Conservation (phyloP, 2,329 filamentous ascomycete species). For the Elsinoe necatrix region DNA sequence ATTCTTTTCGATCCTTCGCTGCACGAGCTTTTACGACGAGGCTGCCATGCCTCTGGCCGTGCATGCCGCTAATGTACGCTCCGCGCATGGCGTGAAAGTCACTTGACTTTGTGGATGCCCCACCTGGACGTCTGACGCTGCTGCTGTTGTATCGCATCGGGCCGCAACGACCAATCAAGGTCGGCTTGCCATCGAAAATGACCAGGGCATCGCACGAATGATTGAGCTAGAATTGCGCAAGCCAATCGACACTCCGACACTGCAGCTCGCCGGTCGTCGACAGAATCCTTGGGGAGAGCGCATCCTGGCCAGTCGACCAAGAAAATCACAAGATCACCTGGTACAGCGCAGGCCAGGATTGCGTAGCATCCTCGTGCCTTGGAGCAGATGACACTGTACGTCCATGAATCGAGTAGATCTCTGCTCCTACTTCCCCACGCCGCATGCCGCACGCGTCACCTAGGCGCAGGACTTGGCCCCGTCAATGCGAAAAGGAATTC, state of each 20-base stretch:
- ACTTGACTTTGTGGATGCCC: slow-evolving; percentile 6
- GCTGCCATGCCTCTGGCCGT: slow-evolving; percentile 6
- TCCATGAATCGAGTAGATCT: background rate
- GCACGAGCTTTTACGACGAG: background rate
- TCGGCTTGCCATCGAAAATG: background rate
- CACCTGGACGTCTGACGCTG: background rate
- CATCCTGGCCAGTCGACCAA: background rate
- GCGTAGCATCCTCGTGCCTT: background rate
- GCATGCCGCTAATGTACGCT: background rate
- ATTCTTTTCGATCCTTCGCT: background rate
- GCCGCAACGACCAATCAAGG: slow-evolving; percentile 9
- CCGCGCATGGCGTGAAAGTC: slow-evolving; percentile 5
- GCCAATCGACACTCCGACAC: background rate
- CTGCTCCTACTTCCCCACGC: background rate
- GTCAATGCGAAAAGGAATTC: slow-evolving; percentile 6
- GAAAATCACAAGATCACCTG: slow-evolving; percentile 6
- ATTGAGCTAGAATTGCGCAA: background rate
- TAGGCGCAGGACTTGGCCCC: background rate
- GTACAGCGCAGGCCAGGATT: background rate
- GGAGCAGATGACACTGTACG: background rate
- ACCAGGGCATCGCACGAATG: slow-evolving; percentile 6
- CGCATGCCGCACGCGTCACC: slow-evolving; percentile 7
- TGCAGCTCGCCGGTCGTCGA: background rate
- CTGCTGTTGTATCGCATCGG: background rate
- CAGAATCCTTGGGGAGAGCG: background rate